Percentiles rank a stretch among this genome's conserved stretches.
phyloP scores from a whole-genome alignment of 805 yeast species.

The Starmerella apis region DNA sequence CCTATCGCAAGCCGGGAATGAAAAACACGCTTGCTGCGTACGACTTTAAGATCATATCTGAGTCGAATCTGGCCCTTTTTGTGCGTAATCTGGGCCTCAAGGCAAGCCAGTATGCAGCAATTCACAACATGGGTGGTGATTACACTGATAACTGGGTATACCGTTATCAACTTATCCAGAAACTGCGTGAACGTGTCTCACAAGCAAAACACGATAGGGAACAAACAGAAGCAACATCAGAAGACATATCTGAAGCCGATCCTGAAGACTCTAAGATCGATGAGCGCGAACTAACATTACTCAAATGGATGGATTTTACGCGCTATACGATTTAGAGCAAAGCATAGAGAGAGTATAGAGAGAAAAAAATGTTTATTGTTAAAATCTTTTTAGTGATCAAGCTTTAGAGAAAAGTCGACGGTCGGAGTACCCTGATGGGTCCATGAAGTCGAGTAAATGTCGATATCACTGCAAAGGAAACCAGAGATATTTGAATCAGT shows the following conservation, averaged over 20 bases:
- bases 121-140: constrained; percentile 55
- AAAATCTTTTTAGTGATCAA: constrained; percentile 33
- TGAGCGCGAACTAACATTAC: constrained; percentile 13
- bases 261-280: constrained; percentile 2
- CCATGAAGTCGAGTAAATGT: constrained; percentile 80
- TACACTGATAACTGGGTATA: constrained; percentile 58
- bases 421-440: constrained; percentile 85
- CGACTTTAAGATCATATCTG: constrained; percentile 60
- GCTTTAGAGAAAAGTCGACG: constrained; percentile 76
- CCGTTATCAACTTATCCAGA: constrained; percentile 47
- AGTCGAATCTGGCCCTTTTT: constrained; percentile 48
- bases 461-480: constrained; percentile 69
- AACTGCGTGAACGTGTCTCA: constrained; percentile 31
- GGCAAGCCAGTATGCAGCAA: constrained; percentile 61
- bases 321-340: constrained; percentile 10
- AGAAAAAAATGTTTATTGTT: background rate
- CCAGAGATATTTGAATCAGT: constrained; percentile 53
- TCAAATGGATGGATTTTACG: constrained; percentile 25
- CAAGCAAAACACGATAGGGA: constrained; percentile 3
- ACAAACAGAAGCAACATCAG: background rate
- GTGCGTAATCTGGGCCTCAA: constrained; percentile 56
- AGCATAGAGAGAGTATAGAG: background rate
- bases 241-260: background rate
- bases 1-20: constrained; percentile 54
- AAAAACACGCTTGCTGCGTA: constrained; percentile 70